Evolutionary conservation across 768 basidiomycete genomes (phyloP).

Genomic region (Porphyrellus cyaneotinctus): DNA sequence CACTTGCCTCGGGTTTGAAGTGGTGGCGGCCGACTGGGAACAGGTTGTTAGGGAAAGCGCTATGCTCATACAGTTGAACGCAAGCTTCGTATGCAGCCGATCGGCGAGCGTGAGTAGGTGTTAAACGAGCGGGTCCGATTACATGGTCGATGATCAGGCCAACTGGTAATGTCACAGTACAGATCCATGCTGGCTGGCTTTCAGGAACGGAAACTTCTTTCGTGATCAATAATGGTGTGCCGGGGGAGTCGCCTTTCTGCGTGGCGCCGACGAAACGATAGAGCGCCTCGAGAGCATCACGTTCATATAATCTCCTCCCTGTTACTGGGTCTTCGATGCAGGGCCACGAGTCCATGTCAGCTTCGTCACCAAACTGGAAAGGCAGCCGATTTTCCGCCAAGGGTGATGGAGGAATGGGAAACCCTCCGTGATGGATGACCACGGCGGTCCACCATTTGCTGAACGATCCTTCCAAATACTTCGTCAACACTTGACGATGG

Average conservation of each 20-base stretch:
- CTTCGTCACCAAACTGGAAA: slow-evolving; percentile 46
- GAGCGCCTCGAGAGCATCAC: slow-evolving; percentile 54
- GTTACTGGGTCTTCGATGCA: slow-evolving; percentile 62
- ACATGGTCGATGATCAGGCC: slow-evolving; percentile 39
- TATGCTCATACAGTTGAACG: slow-evolving; percentile 42
- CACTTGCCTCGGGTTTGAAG: background rate
- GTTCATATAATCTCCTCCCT: slow-evolving; percentile 52
- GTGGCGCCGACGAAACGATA: slow-evolving; percentile 43
- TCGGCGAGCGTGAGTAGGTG: slow-evolving; percentile 52
- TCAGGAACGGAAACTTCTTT: slow-evolving; percentile 22
- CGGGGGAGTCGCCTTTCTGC: slow-evolving; percentile 8
- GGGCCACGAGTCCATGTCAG: slow-evolving; percentile 23
- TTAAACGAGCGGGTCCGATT: slow-evolving; percentile 43
- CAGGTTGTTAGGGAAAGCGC: slow-evolving; percentile 48
- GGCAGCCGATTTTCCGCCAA: slow-evolving; percentile 38
- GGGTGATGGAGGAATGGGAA: slow-evolving; percentile 43
- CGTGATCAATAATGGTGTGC: slow-evolving; percentile 20
- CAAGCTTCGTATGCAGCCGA: slow-evolving; percentile 59
- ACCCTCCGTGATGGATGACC: slow-evolving; percentile 32
- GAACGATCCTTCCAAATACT: slow-evolving; percentile 37
- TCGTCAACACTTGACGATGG: slow-evolving; percentile 51
- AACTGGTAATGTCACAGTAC: slow-evolving; percentile 46
- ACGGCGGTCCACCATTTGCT: slow-evolving; percentile 51
- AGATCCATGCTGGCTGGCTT: slow-evolving; percentile 34
- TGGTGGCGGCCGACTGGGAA: slow-evolving; percentile 29